Evolutionary conservation across 306 rosid species (phyloP), one percentile per base, ranked within the genome.

Genomic region (Dalbergia cultrata): DNA sequence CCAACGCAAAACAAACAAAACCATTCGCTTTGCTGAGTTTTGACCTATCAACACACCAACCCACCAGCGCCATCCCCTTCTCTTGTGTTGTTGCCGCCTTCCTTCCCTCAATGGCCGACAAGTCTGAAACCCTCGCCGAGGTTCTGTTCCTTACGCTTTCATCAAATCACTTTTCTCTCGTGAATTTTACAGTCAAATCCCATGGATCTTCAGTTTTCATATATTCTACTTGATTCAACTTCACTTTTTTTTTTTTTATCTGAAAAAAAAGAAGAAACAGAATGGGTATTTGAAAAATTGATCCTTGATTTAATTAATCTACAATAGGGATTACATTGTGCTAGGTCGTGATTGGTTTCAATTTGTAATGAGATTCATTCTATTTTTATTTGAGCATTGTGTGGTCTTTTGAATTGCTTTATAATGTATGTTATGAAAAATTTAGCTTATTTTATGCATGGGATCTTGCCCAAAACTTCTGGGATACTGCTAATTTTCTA

Each of bases 61-160:
- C 5, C 68, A 35, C 56, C 70, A 72, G n/a, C 31, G 41, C 41
- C 41, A 21, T 61, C 66, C 17, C 12, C 63, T 21, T 57, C 63
- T 61, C 63, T 33, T 8, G 39, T 59, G 61, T 54, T 70, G 74
- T 45, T 47, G 82, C 83, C 82, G 79, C 75, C 69, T 22, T 68
- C 66, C 81, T 80, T 58, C 52, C 89, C 68, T 78, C 92, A 66
- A 95, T 95, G 98, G 94, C 75, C 60, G 85, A 86, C 77, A 85
- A 82, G 13, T 52, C 82, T 59, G 91, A 47, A 75, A 73, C 97
- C 72, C 90, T 95, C 0, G 86, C 94, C 19, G 93, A 95, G 97
- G 99, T 93, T 26, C 35, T 9, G 3, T 56, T 77, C 49, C 50
- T 72, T 80, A 26, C 58, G 0, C 1, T 8, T 13, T 64, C 49